Conservation (phyloP, 371 early-diverging fungal genomes). For the Thermomucor indicae-seudaticae region DNA sequence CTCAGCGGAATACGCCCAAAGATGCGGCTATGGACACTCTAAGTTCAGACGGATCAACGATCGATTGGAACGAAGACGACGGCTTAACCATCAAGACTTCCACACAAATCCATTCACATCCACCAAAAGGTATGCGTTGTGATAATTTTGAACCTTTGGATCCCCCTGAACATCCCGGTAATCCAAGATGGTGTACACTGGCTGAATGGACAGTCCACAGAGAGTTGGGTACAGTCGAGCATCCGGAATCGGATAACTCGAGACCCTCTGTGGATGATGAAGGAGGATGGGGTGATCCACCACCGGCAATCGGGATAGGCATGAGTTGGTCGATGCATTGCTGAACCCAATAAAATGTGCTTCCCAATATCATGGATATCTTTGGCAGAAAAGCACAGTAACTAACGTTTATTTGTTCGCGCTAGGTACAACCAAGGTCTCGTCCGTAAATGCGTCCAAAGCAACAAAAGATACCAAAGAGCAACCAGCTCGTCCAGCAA, state of each 20-base stretch:
- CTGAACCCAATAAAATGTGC: too few relatives aligned
- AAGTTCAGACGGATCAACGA: slow-evolving; percentile 11
- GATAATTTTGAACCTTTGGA: background rate
- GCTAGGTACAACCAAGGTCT: too few relatives aligned
- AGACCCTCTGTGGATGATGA: background rate
- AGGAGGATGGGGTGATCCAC: background rate
- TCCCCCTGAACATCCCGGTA: background rate
- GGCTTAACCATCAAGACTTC: slow-evolving; percentile 20
- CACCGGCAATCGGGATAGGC: background rate
- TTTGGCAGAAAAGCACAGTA: too few relatives aligned
- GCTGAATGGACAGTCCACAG: background rate
- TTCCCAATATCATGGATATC: too few relatives aligned
- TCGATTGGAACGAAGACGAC: slow-evolving; percentile 20
- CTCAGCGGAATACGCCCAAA: background rate
- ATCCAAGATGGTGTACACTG: background rate
- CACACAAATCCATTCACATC: background rate
- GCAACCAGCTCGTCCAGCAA: too few relatives aligned
- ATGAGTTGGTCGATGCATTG: too few relatives aligned
- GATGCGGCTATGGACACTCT: background rate
- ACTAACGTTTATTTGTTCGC: too few relatives aligned
- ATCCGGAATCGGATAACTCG: background rate
- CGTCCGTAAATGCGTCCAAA: too few relatives aligned
- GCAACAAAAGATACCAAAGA: too few relatives aligned
- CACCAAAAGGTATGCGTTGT: background rate
- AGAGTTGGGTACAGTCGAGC: too few relatives aligned